Evolutionary conservation across 805 yeast species (phyloP).

Genomic region (Zygosaccharomyces kombuchaensis): DNA sequence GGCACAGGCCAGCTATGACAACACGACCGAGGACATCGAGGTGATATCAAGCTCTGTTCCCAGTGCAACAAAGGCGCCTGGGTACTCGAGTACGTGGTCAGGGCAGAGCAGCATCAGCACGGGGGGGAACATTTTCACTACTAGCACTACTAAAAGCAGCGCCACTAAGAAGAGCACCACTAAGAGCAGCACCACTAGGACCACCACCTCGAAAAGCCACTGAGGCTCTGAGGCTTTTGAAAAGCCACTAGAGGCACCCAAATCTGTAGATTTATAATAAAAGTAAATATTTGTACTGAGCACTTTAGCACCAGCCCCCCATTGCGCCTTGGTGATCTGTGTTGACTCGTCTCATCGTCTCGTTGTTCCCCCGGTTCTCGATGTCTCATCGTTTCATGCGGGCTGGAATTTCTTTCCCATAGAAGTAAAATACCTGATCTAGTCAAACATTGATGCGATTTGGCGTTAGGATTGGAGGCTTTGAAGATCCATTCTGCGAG

Average conservation of each 20-base stretch:
- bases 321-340: neutral
- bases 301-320: neutral
- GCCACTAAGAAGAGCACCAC: neutral
- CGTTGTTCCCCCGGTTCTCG: neutral
- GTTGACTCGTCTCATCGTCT: neutral
- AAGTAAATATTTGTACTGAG: neutral
- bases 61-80: conserved; percentile 44
- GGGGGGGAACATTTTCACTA: conserved; percentile 30
- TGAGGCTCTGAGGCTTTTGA: too few relatives aligned
- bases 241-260: too few relatives aligned
- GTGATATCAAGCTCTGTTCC: conserved; percentile 38
- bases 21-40: conserved; percentile 21
- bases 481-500: neutral
- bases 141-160: conserved; percentile 4
- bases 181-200: neutral
- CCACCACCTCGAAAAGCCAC: too few relatives aligned
- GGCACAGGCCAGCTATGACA: conserved; percentile 42
- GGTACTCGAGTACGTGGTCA: conserved; percentile 44
- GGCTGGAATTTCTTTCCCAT: neutral
- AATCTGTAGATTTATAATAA: neutral
- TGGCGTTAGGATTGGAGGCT: neutral
- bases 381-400: neutral
- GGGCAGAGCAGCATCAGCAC: conserved; percentile 22
- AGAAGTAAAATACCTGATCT: neutral
- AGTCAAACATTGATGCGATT: neutral